Evolutionary conservation across 106 monocot species (phyloP).

Genomic region (Apostasia shenzhenica): DNA sequence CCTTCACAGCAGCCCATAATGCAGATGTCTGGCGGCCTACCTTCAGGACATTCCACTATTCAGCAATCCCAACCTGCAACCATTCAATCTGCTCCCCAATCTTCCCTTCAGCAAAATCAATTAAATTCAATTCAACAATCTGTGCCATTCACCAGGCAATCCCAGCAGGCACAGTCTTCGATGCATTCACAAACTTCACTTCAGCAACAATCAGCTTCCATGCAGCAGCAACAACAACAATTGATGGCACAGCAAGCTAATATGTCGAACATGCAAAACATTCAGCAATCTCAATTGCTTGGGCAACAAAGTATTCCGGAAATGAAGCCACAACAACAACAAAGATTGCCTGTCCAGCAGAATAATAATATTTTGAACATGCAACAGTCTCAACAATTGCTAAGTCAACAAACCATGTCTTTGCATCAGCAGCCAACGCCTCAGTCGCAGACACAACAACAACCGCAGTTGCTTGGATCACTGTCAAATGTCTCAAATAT

Average conservation of each 20-base stretch:
- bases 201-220: constrained; percentile 38
- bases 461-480: constrained; percentile 34
- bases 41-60: constrained; percentile 32
- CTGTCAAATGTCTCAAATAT: constrained; percentile 25
- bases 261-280: constrained; percentile 37
- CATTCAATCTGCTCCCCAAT: constrained; percentile 35
- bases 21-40: constrained; percentile 53
- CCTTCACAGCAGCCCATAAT: constrained; percentile 43
- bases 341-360: constrained; percentile 47
- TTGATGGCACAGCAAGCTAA: constrained; percentile 44
- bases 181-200: constrained; percentile 41
- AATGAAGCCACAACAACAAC: constrained; percentile 51
- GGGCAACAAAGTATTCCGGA: constrained; percentile 51
- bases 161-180: constrained; percentile 34
- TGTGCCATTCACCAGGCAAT: constrained; percentile 40
- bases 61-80: constrained; percentile 44
- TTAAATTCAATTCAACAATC: constrained; percentile 54
- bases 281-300: constrained; percentile 39
- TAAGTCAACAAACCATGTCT: constrained; percentile 25
- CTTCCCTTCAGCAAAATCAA: constrained; percentile 52
- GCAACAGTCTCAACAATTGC: constrained; percentile 56
- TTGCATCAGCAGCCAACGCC: constrained; percentile 28
- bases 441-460: constrained; percentile 24
- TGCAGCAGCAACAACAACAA: constrained; percentile 44
- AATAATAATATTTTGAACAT: constrained; percentile 54